Evolutionary conservation across 306 rosid genomes (phyloP).

Genomic region (Prunus mume): DNA sequence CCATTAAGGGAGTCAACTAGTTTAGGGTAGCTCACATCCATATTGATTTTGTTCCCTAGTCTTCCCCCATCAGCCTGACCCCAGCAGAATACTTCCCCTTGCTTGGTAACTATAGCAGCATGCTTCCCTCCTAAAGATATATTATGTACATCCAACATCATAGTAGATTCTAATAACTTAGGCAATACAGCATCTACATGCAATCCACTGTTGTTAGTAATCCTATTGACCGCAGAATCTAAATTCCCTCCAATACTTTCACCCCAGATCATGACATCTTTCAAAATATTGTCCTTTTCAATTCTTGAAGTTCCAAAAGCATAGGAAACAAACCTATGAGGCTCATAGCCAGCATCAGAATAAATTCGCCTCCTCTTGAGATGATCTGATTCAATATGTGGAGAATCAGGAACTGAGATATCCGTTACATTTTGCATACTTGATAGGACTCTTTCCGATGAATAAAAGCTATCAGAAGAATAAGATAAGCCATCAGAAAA

Average conservation of each 20-base stretch:
- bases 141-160: slow-evolving; percentile 60
- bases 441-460: slow-evolving; percentile 45
- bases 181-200: slow-evolving; percentile 57
- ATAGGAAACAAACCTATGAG: slow-evolving; percentile 33
- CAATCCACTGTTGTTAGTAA: slow-evolving; percentile 26
- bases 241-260: slow-evolving; percentile 54
- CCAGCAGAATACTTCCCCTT: slow-evolving; percentile 89
- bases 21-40: slow-evolving; percentile 60
- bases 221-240: slow-evolving; percentile 41
- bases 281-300: slow-evolving; percentile 48
- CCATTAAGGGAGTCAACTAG: slow-evolving; percentile 62
- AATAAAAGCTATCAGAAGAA: slow-evolving; percentile 50
- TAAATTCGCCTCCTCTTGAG: slow-evolving; percentile 30
- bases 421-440: slow-evolving; percentile 36
- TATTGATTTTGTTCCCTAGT: slow-evolving; percentile 64
- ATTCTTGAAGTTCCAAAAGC: slow-evolving; percentile 31
- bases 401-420: slow-evolving; percentile 52
- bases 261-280: slow-evolving; percentile 91
- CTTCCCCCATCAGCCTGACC: slow-evolving; percentile 73
- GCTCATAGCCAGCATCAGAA: slow-evolving; percentile 27
- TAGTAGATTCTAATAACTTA: slow-evolving; percentile 63
- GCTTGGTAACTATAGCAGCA: slow-evolving; percentile 71
- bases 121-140: slow-evolving; percentile 80
- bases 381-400: slow-evolving; percentile 39
- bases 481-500: slow-evolving; percentile 75